phyloP scores from a whole-genome alignment of 2,329 filamentous ascomycete species.

The Trichoderma atrobrunneum region DNA sequence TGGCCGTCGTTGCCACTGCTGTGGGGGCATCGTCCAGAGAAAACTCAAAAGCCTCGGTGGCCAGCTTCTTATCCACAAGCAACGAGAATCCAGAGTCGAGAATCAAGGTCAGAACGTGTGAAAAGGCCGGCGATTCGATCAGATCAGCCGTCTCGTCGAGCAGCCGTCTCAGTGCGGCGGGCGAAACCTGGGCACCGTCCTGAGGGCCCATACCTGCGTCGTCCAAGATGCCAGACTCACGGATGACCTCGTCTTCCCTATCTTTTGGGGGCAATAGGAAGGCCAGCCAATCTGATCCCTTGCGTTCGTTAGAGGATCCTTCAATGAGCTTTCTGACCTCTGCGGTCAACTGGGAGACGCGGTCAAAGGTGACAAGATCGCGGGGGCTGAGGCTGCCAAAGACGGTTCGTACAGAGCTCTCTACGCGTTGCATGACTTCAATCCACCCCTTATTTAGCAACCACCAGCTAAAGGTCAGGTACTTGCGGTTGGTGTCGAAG shows the following conservation, averaged over 20 bases:
- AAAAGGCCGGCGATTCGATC: slow-evolving; percentile 89
- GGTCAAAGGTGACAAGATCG: slow-evolving; percentile 79
- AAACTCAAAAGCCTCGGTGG: slow-evolving; percentile 71
- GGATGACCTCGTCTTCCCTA: slow-evolving; percentile 79
- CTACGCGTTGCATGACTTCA: slow-evolving; percentile 76
- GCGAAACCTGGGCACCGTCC: slow-evolving; percentile 43
- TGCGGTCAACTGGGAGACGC: slow-evolving; percentile 74
- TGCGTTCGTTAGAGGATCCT: slow-evolving; percentile 49
- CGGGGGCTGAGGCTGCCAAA: slow-evolving; percentile 87
- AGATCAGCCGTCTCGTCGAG: slow-evolving; percentile 95
- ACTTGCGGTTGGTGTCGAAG: slow-evolving; percentile 92
- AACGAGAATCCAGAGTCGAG: slow-evolving; percentile 85
- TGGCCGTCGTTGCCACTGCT: slow-evolving; percentile 49
- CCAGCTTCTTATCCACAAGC: slow-evolving; percentile 78
- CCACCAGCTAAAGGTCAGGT: slow-evolving; percentile 98
- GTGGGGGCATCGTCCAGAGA: slow-evolving; percentile 31
- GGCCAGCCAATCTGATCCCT: slow-evolving; percentile 66
- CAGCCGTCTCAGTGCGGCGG: slow-evolving; percentile 69
- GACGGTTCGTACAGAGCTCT: slow-evolving; percentile 80
- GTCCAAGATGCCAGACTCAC: slow-evolving; percentile 75
- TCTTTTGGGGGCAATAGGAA: slow-evolving; percentile 78
- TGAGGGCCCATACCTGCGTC: slow-evolving; percentile 39
- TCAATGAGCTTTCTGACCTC: slow-evolving; percentile 84
- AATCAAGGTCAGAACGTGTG: slow-evolving; percentile 78
- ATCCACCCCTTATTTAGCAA: slow-evolving; percentile 87